These are phyloP conservation scores for Strobilomyces echinocephalus DNA, from an alignment of 768 basidiomycete genomes.

Conservation along the genomic window DNA sequence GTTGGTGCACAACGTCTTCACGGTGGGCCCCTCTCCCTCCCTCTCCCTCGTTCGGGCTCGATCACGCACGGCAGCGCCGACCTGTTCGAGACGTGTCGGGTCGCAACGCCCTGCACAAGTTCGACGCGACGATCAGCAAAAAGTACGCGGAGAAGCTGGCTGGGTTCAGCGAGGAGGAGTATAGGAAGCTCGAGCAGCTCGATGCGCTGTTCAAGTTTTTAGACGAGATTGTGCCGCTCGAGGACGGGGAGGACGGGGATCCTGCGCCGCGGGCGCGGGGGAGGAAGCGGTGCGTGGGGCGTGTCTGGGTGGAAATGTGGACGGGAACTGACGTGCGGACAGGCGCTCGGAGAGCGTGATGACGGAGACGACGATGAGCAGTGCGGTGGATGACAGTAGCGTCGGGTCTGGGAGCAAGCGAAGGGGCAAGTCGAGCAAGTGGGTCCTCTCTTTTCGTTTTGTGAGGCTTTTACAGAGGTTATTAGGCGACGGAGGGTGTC, in stretches of 20 bases:
- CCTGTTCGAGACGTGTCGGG: slow-evolving; percentile 54
- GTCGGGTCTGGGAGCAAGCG: slow-evolving; percentile 24
- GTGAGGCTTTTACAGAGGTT: neutral
- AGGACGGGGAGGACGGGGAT: slow-evolving; percentile 53
- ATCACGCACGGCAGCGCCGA: slow-evolving; percentile 39
- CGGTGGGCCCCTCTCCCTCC: neutral
- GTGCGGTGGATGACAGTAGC: slow-evolving; percentile 33
- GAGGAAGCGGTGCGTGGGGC: slow-evolving; percentile 40
- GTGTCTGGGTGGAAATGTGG: neutral
- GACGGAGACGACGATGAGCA: slow-evolving; percentile 40
- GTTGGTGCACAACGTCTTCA: slow-evolving; percentile 43
- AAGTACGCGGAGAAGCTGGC: slow-evolving; percentile 68
- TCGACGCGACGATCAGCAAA: slow-evolving; percentile 62
- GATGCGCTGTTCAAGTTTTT: slow-evolving; percentile 64
- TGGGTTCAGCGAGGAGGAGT: slow-evolving; percentile 68
- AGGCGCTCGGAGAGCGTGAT: slow-evolving; percentile 60
- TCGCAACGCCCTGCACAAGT: slow-evolving; percentile 68
- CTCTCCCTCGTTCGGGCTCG: neutral
- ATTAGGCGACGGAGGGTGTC: slow-evolving; percentile 56
- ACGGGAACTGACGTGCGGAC: neutral
- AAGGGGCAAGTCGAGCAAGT: slow-evolving; percentile 37
- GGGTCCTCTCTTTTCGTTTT: slow-evolving; percentile 8
- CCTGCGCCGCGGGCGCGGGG: slow-evolving; percentile 34
- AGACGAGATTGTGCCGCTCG: slow-evolving; percentile 65
- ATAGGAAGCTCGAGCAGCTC: slow-evolving; percentile 57